Evolutionary conservation across 495 filamentous ascomycete species (phyloP), one percentile per base, ranked within the genome.

Genomic region (Astrothelium subdiscretum): DNA sequence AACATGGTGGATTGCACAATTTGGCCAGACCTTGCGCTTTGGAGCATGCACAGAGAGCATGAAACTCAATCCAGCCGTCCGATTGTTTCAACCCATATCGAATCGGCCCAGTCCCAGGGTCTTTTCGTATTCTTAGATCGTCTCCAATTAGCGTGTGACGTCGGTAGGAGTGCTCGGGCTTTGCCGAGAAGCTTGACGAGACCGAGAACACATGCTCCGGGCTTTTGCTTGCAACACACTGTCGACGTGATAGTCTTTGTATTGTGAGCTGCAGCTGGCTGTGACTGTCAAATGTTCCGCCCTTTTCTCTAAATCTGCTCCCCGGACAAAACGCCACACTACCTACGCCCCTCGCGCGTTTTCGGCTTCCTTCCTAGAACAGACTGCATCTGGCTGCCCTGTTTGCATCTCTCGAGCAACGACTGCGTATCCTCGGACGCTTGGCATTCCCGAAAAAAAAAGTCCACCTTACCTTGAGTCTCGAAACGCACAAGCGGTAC

Each of bases 331-430:
- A 8, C 48, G 11, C 22, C 48, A 54, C 48, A 12, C 48, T 54
- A n/a, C n/a, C 40, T 32, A 38, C 35, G 8, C 31, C 24, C 57
- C 59, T 24, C 57, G 13, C 59, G 31, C 51, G 40, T 61, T 2
- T 35, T 29, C 59, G 59, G 13, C 59, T 40, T 43, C 59, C 59
- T 44, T 61, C 59, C 35, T 35, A 22, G 32, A 57, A 15, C 42
- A 54, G 48, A 27, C 48, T 54, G 48, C 24, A 29, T 54, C 48
- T 26, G 15, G 22, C 15, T 54, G 24, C 48, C 48, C 48, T n/a
- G 5, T 29, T 20, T 54, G 22, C 48, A 54, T 54, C 24, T 20
- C 22, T 27, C 48, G 22, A 54, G 12, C 48, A 29, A 6, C n/a
- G 48, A 5, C 20, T 27, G 3, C 48, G 22, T 5, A 12, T 20